Conservation (phyloP, 371 early-diverging fungal species). For the Zychaea mexicana region DNA sequence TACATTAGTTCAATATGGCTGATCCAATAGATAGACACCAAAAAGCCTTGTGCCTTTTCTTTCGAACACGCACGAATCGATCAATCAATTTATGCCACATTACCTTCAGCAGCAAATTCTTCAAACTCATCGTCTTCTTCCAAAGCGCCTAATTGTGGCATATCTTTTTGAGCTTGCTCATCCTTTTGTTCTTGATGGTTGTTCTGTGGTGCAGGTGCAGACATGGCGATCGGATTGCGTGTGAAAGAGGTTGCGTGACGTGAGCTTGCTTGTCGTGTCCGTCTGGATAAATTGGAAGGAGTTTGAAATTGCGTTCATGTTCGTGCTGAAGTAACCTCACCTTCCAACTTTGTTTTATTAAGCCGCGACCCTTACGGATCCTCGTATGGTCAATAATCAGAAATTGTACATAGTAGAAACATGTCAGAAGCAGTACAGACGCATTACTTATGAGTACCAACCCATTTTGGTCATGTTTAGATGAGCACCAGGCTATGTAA, state of each 20-base stretch:
- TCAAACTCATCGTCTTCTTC: slow-evolving; percentile 95
- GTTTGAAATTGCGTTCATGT: no score
- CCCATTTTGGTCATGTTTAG: no score
- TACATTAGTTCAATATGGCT: not conserved
- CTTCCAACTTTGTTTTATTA: no score
- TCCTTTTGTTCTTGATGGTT: slow-evolving; percentile 29
- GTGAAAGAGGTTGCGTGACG: slow-evolving; percentile 1
- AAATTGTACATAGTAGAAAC: no score
- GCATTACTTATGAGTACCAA: no score
- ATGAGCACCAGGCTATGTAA: no score
- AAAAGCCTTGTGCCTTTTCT: not conserved
- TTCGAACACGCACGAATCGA: no score
- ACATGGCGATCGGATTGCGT: slow-evolving; percentile 6
- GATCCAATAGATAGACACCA: not conserved
- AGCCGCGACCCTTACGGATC: no score
- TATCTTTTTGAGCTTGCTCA: slow-evolving; percentile 32
- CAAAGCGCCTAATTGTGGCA: slow-evolving; percentile 66
- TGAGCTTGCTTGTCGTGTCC: not conserved
- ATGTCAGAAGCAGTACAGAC: no score
- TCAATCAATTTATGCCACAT: not conserved
- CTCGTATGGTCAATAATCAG: no score
- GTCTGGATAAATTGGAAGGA: not conserved
- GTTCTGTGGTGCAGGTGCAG: slow-evolving; percentile 25
- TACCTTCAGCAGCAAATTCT: slow-evolving; percentile 88
- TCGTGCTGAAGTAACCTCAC: no score